Conservation (phyloP, 2,329 filamentous ascomycete species). For the Arthroderma sp. region DNA sequence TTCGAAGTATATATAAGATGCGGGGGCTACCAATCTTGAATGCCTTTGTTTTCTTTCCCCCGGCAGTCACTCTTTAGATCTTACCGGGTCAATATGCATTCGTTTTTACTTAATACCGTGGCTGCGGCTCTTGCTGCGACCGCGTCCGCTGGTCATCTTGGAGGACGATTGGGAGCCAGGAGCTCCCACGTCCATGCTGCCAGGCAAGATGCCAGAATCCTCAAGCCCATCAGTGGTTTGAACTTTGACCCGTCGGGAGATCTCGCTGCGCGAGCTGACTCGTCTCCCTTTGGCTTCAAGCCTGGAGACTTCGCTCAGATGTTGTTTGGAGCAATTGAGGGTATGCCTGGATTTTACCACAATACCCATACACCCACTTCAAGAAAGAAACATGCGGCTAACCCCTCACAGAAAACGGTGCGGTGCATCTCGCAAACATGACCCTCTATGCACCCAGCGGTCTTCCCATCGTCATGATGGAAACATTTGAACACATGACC, state of each 20-base stretch:
- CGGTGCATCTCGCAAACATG: slow-evolving; percentile 18
- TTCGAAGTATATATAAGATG: neutral
- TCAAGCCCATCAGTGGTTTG: slow-evolving; percentile 2
- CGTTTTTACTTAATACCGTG: slow-evolving; percentile 3
- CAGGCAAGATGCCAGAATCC: slow-evolving; percentile 2
- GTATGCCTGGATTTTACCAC: slow-evolving; percentile 6
- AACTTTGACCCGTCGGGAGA: slow-evolving; percentile 2
- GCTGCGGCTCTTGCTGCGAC: slow-evolving; percentile 5
- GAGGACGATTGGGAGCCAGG: neutral
- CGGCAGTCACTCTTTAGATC: too few relatives aligned
- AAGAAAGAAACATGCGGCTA: too few relatives aligned
- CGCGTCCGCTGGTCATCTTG: slow-evolving; percentile 4
- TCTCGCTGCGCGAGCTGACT: slow-evolving; percentile 8
- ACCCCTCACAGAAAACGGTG: neutral
- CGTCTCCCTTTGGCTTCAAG: slow-evolving; percentile 14
- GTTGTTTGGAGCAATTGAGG: slow-evolving; percentile 16
- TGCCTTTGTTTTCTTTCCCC: neutral
- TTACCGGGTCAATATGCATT: slow-evolving; percentile 2
- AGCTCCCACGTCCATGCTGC: neutral
- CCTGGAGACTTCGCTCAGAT: slow-evolving; percentile 13
- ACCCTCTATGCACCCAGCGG: slow-evolving; percentile 17
- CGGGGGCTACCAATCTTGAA: neutral
- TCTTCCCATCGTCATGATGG: slow-evolving; percentile 21
- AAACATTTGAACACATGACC: slow-evolving; percentile 19
- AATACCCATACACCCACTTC: too few relatives aligned